These are phyloP conservation scores for Xylariaceae sp. DNA, from an alignment of 2,329 filamentous ascomycete species.

Conservation along the genomic window DNA sequence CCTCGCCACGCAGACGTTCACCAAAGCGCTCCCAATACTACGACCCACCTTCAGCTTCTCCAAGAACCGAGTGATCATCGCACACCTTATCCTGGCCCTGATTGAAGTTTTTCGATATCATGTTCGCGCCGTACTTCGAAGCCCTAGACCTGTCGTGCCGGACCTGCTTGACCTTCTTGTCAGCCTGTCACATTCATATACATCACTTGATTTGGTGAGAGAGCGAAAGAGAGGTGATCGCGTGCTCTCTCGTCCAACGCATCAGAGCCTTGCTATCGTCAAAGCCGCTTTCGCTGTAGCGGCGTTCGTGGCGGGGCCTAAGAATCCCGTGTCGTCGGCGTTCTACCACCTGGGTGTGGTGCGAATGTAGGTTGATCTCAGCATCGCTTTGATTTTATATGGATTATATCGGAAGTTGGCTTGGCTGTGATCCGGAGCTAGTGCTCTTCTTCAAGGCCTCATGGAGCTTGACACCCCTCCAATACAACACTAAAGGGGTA, in stretches of 20 bases:
- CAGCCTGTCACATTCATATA: conserved; percentile 3
- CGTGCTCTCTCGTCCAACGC: conserved; percentile 4
- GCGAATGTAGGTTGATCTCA: too few species aligned
- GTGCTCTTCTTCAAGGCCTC: too few species aligned
- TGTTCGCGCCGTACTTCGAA: background rate
- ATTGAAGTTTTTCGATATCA: conserved; percentile 7
- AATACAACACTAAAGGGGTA: too few species aligned
- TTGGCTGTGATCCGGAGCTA: too few species aligned
- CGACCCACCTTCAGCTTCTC: conserved; percentile 1
- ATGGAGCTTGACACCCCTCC: too few species aligned
- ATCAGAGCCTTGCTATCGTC: conserved; percentile 4
- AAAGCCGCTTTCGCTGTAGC: background rate
- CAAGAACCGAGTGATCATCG: conserved; percentile 1
- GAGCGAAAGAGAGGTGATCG: conserved; percentile 7
- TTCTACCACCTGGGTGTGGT: conserved; percentile 5
- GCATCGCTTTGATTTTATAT: too few species aligned
- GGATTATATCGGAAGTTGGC: too few species aligned
- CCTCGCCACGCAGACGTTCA: conserved; percentile 2
- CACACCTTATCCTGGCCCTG: conserved; percentile 1
- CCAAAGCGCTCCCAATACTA: background rate
- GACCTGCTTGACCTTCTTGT: conserved; percentile 1
- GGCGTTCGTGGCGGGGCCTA: background rate
- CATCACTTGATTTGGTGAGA: conserved; percentile 1
- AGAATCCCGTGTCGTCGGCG: background rate
- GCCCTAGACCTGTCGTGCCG: background rate